phyloP scores from a whole-genome alignment of 1,284 basidiomycete genomes.

The Rhodotorula sp. region DNA sequence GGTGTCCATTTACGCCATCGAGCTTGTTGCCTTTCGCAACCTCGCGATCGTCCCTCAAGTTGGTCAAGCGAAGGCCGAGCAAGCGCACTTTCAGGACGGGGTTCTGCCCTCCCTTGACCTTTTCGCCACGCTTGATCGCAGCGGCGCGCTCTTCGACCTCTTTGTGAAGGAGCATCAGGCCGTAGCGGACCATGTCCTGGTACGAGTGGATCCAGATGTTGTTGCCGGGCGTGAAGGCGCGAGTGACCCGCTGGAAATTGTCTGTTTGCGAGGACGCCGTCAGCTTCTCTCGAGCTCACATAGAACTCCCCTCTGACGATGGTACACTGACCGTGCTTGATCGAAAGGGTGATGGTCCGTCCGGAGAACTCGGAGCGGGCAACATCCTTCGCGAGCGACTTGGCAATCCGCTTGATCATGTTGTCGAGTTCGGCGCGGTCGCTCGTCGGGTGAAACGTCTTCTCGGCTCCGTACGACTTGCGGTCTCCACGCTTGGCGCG shows the following conservation, averaged over 20 bases:
- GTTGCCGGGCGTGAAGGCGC: constrained; percentile 69
- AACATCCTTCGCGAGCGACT: constrained; percentile 76
- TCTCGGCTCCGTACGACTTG: constrained; percentile 85
- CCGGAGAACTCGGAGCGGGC: constrained; percentile 52
- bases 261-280: constrained; percentile 53
- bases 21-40: constrained; percentile 19
- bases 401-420: constrained; percentile 62
- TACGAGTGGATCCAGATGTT: constrained; percentile 32
- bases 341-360: constrained; percentile 53
- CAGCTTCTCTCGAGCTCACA: not conserved
- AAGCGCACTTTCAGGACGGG: constrained; percentile 28
- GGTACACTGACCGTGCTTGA: not conserved
- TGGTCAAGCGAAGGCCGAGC: constrained; percentile 40
- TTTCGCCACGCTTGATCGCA: constrained; percentile 16
- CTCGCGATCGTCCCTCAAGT: constrained; percentile 40
- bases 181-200: constrained; percentile 33
- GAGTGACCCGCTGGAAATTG: constrained; percentile 76
- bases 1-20: constrained; percentile 2
- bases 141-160: constrained; percentile 26
- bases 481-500: constrained; percentile 71
- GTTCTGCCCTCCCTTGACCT: constrained; percentile 26
- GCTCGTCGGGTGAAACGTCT: constrained; percentile 55
- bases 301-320: too few relatives aligned
- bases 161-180: constrained; percentile 36
- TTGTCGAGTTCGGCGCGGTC: constrained; percentile 13